Evolutionary conservation across 176 grass and related monocot genomes (phyloP).

Genomic region (Lolium perenne): DNA sequence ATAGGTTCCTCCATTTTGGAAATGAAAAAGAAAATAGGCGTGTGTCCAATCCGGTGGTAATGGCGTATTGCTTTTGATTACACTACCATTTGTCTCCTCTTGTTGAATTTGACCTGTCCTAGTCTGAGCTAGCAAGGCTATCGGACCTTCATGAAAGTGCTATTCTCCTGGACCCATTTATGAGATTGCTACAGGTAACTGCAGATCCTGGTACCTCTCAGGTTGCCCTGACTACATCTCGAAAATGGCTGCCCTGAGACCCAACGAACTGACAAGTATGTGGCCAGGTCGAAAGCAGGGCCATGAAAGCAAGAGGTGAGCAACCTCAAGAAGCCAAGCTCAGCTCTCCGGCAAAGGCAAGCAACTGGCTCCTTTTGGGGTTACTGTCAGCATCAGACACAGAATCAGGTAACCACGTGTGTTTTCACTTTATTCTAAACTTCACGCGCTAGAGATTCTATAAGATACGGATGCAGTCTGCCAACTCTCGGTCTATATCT

Average conservation of each 20-base stretch:
- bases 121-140: neutral
- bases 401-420: neutral
- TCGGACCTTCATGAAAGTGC: neutral
- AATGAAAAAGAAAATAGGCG: neutral
- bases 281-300: constrained; percentile 16
- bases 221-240: neutral
- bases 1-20: neutral
- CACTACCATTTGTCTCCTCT: neutral
- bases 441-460: neutral
- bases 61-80: neutral
- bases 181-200: constrained; percentile 17
- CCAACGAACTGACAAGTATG: constrained; percentile 12
- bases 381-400: neutral
- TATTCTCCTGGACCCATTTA: neutral
- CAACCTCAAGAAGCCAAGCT: constrained; percentile 20
- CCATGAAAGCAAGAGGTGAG: constrained; percentile 11
- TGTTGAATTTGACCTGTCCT: neutral
- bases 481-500: neutral
- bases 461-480: neutral
- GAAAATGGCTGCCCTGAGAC: neutral
- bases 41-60: neutral
- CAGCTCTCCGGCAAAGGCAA: constrained; percentile 25
- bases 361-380: neutral
- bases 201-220: neutral
- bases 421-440: neutral